These are phyloP conservation scores for Diaporthe sp. DNA, from an alignment of 2,329 filamentous ascomycete species.

Conservation along the genomic window DNA sequence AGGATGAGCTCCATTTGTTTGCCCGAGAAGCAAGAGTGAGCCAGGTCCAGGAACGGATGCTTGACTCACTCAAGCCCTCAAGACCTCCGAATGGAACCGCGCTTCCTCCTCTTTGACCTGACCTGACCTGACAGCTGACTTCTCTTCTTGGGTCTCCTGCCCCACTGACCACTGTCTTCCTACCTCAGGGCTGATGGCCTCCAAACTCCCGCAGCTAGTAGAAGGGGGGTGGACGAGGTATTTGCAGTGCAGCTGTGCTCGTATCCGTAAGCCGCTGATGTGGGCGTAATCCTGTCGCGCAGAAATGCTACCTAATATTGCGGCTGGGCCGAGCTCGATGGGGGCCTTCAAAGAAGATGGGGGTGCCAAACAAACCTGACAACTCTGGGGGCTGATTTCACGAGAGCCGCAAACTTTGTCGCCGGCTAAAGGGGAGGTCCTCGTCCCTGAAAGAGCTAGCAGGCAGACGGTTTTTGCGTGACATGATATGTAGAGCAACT, in stretches of 20 bases:
- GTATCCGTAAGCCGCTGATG: conserved; percentile 24
- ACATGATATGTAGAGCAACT: neutral
- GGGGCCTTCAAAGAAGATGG: neutral
- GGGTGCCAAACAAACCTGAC: neutral
- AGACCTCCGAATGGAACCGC: neutral
- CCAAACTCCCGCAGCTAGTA: conserved; percentile 1
- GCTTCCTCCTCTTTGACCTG: neutral
- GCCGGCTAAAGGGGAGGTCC: neutral
- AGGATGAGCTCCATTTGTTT: neutral
- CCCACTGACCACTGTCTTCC: neutral
- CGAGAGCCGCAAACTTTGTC: neutral
- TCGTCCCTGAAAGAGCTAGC: neutral
- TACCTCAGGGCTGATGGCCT: conserved; percentile 15
- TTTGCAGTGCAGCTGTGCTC: conserved; percentile 23
- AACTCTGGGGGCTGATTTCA: neutral
- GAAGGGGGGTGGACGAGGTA: neutral
- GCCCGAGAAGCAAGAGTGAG: too few species aligned
- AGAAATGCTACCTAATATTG: neutral
- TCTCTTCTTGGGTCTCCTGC: neutral
- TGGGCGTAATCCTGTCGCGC: conserved; percentile 21
- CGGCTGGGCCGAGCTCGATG: conserved; percentile 3
- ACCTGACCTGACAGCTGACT: neutral
- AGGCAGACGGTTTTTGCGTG: neutral
- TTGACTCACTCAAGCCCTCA: conserved; percentile 11
- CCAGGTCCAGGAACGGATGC: neutral